Evolutionary conservation across 441 rosid genomes (phyloP).

Genomic region (Manihot esculenta): DNA sequence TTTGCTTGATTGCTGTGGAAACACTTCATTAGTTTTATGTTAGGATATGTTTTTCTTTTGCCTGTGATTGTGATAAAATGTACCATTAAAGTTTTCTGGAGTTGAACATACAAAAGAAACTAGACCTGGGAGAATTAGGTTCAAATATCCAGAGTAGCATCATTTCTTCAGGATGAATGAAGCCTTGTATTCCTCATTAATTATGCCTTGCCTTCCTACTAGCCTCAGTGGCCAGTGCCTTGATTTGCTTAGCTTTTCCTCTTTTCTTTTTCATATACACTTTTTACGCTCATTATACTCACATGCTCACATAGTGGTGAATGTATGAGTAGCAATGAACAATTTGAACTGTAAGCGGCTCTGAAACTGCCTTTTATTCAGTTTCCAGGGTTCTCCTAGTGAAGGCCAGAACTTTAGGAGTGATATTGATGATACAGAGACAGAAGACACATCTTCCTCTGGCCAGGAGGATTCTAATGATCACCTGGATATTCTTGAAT

Average conservation of each 20-base stretch:
- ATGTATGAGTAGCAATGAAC: conserved; percentile 7
- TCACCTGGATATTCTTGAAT: conserved; percentile 74
- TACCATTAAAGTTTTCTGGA: not conserved
- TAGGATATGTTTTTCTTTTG: not conserved
- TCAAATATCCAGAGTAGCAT: not conserved
- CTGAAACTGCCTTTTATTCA: conserved; percentile 35
- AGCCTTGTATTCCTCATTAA: not conserved
- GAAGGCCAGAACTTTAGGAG: conserved; percentile 68
- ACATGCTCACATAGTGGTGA: not conserved
- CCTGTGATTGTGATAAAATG: conserved; percentile 6
- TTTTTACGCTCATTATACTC: not conserved
- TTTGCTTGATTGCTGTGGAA: not conserved
- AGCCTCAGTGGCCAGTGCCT: not conserved
- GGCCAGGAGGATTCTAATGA: conserved; percentile 78
- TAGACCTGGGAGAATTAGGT: not conserved
- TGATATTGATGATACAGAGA: conserved; percentile 70
- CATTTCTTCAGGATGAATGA: not conserved
- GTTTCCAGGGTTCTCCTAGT: conserved; percentile 75
- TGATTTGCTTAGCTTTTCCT: not conserved
- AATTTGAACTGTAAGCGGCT: not conserved
- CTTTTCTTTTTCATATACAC: too few relatives aligned
- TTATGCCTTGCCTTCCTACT: not conserved
- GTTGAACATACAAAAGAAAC: not conserved
- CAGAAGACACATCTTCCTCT: conserved; percentile 80
- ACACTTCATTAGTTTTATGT: not conserved